Base-by-base conservation (phyloP, 179 eudicot genomes). In the Sideroxylon spinosum region DNA sequence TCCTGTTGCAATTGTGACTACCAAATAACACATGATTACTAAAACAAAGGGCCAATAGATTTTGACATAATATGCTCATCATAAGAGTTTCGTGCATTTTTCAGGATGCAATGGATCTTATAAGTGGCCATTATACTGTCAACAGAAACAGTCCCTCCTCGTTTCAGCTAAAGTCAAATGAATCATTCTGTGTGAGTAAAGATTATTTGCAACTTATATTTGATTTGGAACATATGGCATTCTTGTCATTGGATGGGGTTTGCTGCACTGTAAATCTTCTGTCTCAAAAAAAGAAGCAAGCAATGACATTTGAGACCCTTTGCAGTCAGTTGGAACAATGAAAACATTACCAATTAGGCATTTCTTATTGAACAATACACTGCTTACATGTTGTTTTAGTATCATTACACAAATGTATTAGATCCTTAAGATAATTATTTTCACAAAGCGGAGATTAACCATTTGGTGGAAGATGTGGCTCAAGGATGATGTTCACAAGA, bases 41-140 rank as follows among this genome's bases (percentile, higher is more conserved):
- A 62, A 7, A 22, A 50, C 8, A 5, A 53, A 53, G 23, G 9
- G 16, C 26, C 37, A 52, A 19, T 73, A 73, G 76, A 57, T 73
- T 73, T 29, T 1, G 8, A 25, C 22, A 2, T 74, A 46, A 2
- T 74, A 46, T 60, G 55, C 32, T 37, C 32, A 61, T 68, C 61
- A 29, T 57, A 13, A 16, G 28, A 68, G 12, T 60, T 44, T 84
- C 53, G 9, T 55, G 20, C 22, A 66, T 73, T 52, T 77, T 82
- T 62, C 91, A 95, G 98, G 98, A 95, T 80, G 98, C 98, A 68
- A 91, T 93, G 75, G 98, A 95, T 86, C 98, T 95, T 75, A 83
- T 95, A 55, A 89, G 97, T 68, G 98, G 98, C 10, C 95, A 71
- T 68, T 95, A 90, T 79, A 87, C 86, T 32, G 87, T 90, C 75